Evolutionary conservation across 768 basidiomycete genomes (phyloP), one percentile per base, ranked within the genome.

Genomic region (Termitomyces sp.): DNA sequence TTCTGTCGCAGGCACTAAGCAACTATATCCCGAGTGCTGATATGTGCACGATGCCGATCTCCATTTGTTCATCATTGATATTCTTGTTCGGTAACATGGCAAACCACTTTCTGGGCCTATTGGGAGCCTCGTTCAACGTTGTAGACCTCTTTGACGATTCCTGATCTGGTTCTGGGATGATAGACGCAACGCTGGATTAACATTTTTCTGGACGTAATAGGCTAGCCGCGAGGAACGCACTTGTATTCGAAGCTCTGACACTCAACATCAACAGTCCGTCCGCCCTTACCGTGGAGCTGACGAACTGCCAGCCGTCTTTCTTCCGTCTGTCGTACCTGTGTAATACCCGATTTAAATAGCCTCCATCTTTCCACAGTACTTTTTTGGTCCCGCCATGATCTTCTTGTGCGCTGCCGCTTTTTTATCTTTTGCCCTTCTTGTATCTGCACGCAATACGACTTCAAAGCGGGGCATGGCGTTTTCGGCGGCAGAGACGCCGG

Each of bases 401-500:
- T 56, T 68, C 53, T 56, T 64, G 56, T 61, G 52, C 52, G 56
- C 63, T 36, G 60, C 65, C 56, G 49, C 64, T 59, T 63, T 65
- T 54, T 65, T 55, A 38, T 56, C 55, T 44, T 57, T 65, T 75
- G 71, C 50, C 79, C 79, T 61, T 44, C 14, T 52, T 14, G 62
- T 66, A 28, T 59, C 70, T 35, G 55, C 63, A 18, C 48, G 43
- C 20, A 63, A 61, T 54, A 75, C 77, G 59, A 82, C 79, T 43
- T 66, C 67, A 4, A 78, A 79, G 30, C 79, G 86, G 13, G 79
- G 79, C 14, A 62, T 81, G 26, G 74, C 77, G 5, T 81, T 70
- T 59, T 70, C 76, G 35, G 70, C 73, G 10, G 70, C 68, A 10
- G 71, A 75, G 44, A 70, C 72, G 8, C 71, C 75, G 20, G 74